A percentile compares a stretch with the other conserved stretches of the same genome.
phyloP scores from a whole-genome alignment of 495 filamentous ascomycete species.

The Penicillium daleae region DNA sequence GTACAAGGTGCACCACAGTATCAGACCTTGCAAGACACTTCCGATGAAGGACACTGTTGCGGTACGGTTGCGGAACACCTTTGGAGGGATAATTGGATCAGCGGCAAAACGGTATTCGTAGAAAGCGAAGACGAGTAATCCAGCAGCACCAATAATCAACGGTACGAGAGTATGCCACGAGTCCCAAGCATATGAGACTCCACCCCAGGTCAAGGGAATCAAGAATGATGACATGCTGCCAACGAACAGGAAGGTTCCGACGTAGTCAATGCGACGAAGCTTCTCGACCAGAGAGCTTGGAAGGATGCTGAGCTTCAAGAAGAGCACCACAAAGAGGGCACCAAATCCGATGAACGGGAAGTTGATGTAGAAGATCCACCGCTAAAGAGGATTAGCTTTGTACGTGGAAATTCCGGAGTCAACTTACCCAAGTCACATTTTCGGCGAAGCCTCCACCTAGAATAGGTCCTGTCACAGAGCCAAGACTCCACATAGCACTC shows the following conservation, averaged over 20 bases:
- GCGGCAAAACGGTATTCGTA: conserved; percentile 53
- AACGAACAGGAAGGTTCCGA: conserved; percentile 60
- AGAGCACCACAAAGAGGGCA: conserved; percentile 48
- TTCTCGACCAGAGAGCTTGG: conserved; percentile 43
- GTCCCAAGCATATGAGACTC: conserved; percentile 51
- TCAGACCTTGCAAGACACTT: conserved; percentile 53
- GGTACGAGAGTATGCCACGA: conserved; percentile 60
- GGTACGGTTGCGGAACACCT: conserved; percentile 54
- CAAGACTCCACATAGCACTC: conserved; percentile 64
- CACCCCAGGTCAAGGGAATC: conserved; percentile 57
- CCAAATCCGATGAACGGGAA: conserved; percentile 57
- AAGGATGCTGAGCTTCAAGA: conserved; percentile 52
- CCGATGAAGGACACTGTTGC: conserved; percentile 46
- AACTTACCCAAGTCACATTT: conserved; percentile 61
- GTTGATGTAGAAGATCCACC: conserved; percentile 61
- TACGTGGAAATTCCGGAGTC: neutral
- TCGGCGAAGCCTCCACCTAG: conserved; percentile 71
- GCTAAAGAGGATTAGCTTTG: conserved; percentile 23
- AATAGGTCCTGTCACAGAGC: conserved; percentile 68
- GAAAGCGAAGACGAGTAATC: conserved; percentile 46
- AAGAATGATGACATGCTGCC: conserved; percentile 51
- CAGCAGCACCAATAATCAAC: conserved; percentile 55
- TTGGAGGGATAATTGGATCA: conserved; percentile 53
- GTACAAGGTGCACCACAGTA: conserved; percentile 53
- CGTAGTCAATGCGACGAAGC: conserved; percentile 60